These are phyloP conservation scores for Myxozyma udenii DNA, from an alignment of 805 yeast genomes.

Conservation along the genomic window DNA sequence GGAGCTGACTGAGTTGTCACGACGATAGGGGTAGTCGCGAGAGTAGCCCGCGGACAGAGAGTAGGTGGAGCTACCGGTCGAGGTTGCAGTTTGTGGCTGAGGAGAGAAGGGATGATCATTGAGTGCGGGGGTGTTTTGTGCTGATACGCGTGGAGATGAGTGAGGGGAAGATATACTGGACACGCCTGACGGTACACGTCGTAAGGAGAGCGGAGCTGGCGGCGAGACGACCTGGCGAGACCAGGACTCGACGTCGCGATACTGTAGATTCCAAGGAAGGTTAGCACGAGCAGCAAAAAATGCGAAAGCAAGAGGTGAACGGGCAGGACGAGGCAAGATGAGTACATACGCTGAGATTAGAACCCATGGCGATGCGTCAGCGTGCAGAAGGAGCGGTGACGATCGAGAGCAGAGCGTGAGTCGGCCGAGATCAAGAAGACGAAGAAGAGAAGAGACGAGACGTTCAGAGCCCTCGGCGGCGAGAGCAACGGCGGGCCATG, in stretches of 20 bases:
- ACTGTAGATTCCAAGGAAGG: constrained; percentile 6
- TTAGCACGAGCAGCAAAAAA: too few species aligned
- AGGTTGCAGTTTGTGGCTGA: constrained; percentile 3
- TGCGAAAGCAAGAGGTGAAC: too few species aligned
- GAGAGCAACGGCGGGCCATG: too few species aligned
- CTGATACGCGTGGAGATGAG: too few species aligned
- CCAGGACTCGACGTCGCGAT: constrained; percentile 27
- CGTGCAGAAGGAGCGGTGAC: neutral
- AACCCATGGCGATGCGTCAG: constrained; percentile 1
- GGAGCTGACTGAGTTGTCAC: neutral
- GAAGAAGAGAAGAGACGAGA: neutral
- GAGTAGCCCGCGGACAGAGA: neutral
- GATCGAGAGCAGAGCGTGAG: too few species aligned
- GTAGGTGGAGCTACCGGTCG: neutral
- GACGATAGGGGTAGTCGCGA: neutral
- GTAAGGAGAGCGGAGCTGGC: constrained; percentile 8
- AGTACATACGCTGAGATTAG: constrained; percentile 9
- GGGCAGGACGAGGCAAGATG: neutral
- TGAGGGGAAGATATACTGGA: too few species aligned
- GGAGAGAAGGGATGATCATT: too few species aligned
- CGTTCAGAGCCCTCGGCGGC: neutral
- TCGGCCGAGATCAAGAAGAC: neutral
- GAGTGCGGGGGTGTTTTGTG: too few species aligned
- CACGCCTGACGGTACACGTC: too few species aligned
- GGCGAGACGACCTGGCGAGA: constrained; percentile 22